phyloP scores from a whole-genome alignment of 495 filamentous ascomycete species.

The Podospora tetraspora region DNA sequence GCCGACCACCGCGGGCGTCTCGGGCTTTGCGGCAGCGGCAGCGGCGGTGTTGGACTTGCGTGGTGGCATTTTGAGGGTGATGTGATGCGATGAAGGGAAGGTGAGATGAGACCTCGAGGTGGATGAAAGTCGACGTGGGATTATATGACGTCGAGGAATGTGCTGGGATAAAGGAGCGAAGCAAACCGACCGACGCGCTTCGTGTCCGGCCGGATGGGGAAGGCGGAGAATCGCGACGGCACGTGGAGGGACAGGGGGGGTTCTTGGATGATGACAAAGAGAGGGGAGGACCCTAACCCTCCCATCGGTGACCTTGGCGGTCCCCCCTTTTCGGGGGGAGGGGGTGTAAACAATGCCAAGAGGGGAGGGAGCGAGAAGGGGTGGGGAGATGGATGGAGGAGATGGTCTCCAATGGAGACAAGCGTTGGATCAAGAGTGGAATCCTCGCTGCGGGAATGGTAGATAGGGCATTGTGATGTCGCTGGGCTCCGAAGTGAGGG shows the following conservation, averaged over 20 bases:
- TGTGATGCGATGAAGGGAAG: neutral
- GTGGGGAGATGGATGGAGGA: too few relatives aligned
- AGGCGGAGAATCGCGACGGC: neutral
- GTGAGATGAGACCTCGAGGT: neutral
- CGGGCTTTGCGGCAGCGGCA: slow-evolving; percentile 2
- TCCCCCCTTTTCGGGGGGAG: neutral
- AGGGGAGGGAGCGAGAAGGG: too few relatives aligned
- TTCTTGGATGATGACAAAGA: neutral
- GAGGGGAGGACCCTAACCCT: neutral
- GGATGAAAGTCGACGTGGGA: neutral
- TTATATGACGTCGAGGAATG: neutral
- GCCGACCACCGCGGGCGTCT: slow-evolving; percentile 11
- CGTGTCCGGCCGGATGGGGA: neutral
- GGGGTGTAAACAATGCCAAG: neutral
- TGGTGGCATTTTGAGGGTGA: neutral
- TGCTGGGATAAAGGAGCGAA: neutral
- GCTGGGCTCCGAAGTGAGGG: too few relatives aligned
- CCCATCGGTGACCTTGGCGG: neutral
- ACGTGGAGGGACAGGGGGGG: neutral
- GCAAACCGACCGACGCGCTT: neutral
- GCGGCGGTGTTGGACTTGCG: neutral
- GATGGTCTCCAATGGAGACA: too few relatives aligned
- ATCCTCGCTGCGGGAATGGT: neutral
- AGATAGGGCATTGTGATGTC: neutral
- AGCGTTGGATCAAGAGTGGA: neutral